Conservation (phyloP, 371 early-diverging fungal species). For the Apophysomyces sp. region DNA sequence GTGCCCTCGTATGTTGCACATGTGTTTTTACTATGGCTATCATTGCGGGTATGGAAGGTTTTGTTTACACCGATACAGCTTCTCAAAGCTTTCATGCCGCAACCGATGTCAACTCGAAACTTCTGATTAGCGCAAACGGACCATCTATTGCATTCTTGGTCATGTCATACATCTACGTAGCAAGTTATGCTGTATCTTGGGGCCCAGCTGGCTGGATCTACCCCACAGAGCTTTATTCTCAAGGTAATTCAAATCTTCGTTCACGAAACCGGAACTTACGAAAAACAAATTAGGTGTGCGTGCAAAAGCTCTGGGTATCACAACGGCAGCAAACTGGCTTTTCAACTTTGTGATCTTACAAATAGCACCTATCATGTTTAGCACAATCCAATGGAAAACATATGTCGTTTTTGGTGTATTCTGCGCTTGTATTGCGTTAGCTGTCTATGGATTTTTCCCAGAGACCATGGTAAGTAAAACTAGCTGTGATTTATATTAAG, state of each 20-base stretch:
- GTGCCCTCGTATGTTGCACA: slow-evolving; percentile 46
- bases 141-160: slow-evolving; percentile 61
- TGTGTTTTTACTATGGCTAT: slow-evolving; percentile 51
- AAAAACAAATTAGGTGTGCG: slow-evolving; percentile 49
- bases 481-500: neutral
- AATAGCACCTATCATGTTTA: slow-evolving; percentile 62
- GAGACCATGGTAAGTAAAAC: slow-evolving; percentile 70
- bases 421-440: slow-evolving; percentile 54
- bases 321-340: slow-evolving; percentile 91
- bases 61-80: slow-evolving; percentile 10
- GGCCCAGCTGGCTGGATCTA: slow-evolving; percentile 94
- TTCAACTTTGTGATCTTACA: slow-evolving; percentile 72
- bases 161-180: slow-evolving; percentile 72
- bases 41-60: slow-evolving; percentile 48
- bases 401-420: slow-evolving; percentile 68
- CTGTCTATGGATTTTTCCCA: slow-evolving; percentile 73
- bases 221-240: slow-evolving; percentile 87
- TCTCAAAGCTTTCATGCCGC: slow-evolving; percentile 25
- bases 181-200: slow-evolving; percentile 84
- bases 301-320: slow-evolving; percentile 82
- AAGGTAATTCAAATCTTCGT: slow-evolving; percentile 25
- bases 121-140: slow-evolving; percentile 28
- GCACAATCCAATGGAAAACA: slow-evolving; percentile 60
- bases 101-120: slow-evolving; percentile 18
- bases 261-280: neutral